phyloP scores from a whole-genome alignment of 2,329 filamentous ascomycete genomes.

The Hymenoscyphus occultus region DNA sequence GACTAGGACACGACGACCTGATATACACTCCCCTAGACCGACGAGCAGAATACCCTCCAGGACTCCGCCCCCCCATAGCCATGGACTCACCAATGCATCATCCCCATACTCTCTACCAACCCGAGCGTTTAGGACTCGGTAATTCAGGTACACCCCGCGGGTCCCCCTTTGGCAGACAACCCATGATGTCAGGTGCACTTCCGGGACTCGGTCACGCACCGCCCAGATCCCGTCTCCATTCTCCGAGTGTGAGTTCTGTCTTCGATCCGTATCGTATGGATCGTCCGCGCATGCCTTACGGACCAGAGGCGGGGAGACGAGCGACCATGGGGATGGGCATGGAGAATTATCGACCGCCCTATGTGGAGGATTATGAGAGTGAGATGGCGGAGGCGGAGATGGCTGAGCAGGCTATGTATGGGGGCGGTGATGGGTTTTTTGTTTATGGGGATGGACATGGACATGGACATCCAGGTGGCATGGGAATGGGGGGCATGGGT shows the following conservation, averaged over 20 bases:
- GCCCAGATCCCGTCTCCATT: conserved; percentile 9
- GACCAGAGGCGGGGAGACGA: background rate
- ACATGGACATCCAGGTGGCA: background rate
- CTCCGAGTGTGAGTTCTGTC: conserved; percentile 10
- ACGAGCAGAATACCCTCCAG: background rate
- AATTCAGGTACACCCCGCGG: background rate
- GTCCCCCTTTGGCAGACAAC: background rate
- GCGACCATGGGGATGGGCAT: background rate
- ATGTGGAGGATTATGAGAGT: conserved; percentile 27
- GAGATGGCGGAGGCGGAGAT: conserved; percentile 17
- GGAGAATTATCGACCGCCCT: conserved; percentile 21
- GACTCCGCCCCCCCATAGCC: background rate
- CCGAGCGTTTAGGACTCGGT: background rate
- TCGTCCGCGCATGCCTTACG: conserved; percentile 18
- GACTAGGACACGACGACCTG: background rate
- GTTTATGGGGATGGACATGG: too few species aligned
- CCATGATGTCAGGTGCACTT: conserved; percentile 7
- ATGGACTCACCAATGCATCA: background rate
- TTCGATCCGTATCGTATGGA: conserved; percentile 18
- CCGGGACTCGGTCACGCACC: background rate
- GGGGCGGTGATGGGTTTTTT: background rate
- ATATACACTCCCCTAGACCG: background rate
- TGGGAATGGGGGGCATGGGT: background rate
- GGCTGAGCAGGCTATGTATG: conserved; percentile 7
- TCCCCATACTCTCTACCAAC: background rate